A percentile compares a stretch with the other conserved stretches of the same genome.
Evolutionary conservation across 176 grass and related monocot species (phyloP).

Genomic region (Carex littledalei): DNA sequence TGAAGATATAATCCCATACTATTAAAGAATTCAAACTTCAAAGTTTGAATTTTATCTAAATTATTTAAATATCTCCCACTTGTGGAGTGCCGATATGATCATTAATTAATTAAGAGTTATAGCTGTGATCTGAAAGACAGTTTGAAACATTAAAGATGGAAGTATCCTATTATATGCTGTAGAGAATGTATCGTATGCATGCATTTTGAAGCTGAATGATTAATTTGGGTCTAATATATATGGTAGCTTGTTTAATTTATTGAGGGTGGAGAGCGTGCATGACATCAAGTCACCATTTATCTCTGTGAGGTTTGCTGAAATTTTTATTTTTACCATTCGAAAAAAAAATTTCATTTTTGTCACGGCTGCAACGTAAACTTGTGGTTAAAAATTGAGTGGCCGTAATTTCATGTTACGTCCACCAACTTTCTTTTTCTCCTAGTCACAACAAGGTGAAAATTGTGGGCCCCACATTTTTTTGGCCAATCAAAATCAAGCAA

Average conservation of each 20-base stretch:
- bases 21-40: background rate
- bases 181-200: background rate
- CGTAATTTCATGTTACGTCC: no score
- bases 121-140: background rate
- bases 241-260: no score
- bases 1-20: background rate
- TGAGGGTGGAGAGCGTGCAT: background rate
- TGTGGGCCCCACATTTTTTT: no score
- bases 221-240: background rate
- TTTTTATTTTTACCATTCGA: no score
- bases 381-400: no score
- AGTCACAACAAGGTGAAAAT: no score
- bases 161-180: background rate
- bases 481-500: no score
- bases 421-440: no score
- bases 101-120: background rate
- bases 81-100: background rate
- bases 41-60: background rate
- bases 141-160: background rate
- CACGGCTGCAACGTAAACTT: no score
- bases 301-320: no score
- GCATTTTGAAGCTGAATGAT: background rate
- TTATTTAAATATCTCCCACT: background rate
- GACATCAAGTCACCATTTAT: background rate
- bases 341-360: no score